A percentile compares a stretch with the other conserved stretches of the same genome.
These are phyloP conservation scores for Penicillium capsulatum DNA, from an alignment of 2,329 filamentous ascomycete species.

Conservation along the genomic window DNA sequence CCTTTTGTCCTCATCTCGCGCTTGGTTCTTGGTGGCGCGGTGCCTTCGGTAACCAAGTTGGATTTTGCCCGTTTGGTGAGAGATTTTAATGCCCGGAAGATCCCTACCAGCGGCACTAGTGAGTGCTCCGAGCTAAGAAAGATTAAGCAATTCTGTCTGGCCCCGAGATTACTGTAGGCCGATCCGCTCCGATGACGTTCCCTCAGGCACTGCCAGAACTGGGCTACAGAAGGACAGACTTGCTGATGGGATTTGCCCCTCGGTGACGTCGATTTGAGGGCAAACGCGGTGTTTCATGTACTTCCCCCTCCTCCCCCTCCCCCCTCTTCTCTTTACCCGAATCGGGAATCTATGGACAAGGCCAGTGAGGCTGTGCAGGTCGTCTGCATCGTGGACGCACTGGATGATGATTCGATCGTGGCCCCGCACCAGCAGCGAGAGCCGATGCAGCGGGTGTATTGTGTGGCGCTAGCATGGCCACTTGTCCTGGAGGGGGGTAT, in stretches of 20 bases:
- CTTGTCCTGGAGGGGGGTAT: slow-evolving; percentile 6
- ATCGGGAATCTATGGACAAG: background rate
- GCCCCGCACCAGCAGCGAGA: slow-evolving; percentile 23
- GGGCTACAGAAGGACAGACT: no score
- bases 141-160: slow-evolving; percentile 16
- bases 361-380: slow-evolving; percentile 30
- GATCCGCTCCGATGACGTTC: slow-evolving; percentile 17
- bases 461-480: slow-evolving; percentile 19
- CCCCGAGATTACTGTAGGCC: slow-evolving; percentile 12
- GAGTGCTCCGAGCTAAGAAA: slow-evolving; percentile 19
- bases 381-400: slow-evolving; percentile 7
- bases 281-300: no score
- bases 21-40: no score
- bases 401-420: slow-evolving; percentile 20
- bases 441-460: slow-evolving; percentile 19
- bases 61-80: slow-evolving; percentile 8
- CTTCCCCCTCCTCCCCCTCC: background rate
- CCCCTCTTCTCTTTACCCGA: background rate
- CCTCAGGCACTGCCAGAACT: background rate
- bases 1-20: no score
- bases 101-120: slow-evolving; percentile 21
- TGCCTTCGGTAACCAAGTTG: no score
- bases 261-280: slow-evolving; percentile 17
- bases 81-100: slow-evolving; percentile 16
- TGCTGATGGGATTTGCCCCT: no score